Percentiles rank a stretch among this genome's conserved stretches.
phyloP scores from a whole-genome alignment of 768 basidiomycete species.

The Termitomyces sp. region DNA sequence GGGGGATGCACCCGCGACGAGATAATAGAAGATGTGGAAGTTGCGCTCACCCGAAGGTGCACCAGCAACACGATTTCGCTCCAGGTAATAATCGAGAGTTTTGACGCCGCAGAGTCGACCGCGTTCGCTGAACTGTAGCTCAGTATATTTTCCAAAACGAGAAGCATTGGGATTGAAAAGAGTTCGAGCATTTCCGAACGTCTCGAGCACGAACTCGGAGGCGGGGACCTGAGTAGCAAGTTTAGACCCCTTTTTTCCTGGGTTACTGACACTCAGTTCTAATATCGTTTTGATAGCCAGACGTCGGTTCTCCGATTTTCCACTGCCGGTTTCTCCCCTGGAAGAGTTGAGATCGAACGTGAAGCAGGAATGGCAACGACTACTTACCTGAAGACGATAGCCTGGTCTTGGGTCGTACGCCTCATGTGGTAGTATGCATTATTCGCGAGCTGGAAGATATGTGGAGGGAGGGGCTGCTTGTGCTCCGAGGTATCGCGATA shows the following conservation, averaged over 20 bases:
- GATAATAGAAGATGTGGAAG: conserved; percentile 97
- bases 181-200: conserved; percentile 91
- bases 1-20: conserved; percentile 83
- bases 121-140: conserved; percentile 93
- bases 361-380: neutral
- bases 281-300: conserved; percentile 90
- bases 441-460: conserved; percentile 89
- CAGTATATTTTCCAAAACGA: conserved; percentile 96
- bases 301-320: conserved; percentile 89
- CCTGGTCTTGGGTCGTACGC: conserved; percentile 90
- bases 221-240: conserved; percentile 84
- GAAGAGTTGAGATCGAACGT: neutral
- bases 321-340: conserved; percentile 90
- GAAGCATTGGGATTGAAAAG: conserved; percentile 94
- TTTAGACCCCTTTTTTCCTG: conserved; percentile 93
- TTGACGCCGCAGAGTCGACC: conserved; percentile 88
- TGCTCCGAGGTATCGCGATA: conserved; percentile 72
- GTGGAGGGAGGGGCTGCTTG: conserved; percentile 66
- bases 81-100: conserved; percentile 95
- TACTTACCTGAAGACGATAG: conserved; percentile 78
- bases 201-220: conserved; percentile 92
- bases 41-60: conserved; percentile 91
- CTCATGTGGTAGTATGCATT: conserved; percentile 96
- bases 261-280: conserved; percentile 84
- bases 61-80: conserved; percentile 84